Evolutionary conservation across 2,329 filamentous ascomycete genomes (phyloP), one percentile per base, ranked within the genome.

Genomic region (Tolypocladium sp.): DNA sequence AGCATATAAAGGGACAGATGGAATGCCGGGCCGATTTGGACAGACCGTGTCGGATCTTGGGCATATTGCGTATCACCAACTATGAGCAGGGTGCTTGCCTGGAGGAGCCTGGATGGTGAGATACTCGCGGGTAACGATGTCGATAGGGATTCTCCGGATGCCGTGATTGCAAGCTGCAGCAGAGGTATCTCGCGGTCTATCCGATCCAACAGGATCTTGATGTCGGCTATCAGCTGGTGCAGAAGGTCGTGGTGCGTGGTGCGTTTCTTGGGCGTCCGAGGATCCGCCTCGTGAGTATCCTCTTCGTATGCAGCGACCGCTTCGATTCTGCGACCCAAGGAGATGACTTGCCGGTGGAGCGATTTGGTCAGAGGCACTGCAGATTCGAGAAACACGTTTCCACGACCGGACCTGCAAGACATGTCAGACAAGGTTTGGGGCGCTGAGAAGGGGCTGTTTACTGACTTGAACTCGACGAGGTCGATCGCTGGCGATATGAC

Each of bases 141-240:
- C 0, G 90, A 91, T 37, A 97, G 79, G 60, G 85, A 95, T 59
- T 93, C 92, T 0, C 94, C 94, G 1, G 93, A 97, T 1, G 92
- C 93, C 2, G 91, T 94, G 64, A 99, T 96, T 58, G 94, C 94
- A 35, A 99, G 80, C 66, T 94, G 96, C 70, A 99, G 88, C 4
- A 96, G 79, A 0, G 93, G 93, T 13, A 97, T 91, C 15, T 93
- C 90, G 71, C 94, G 88, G 71, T 97, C 93, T 62, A 99, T 96
- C 10, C 88, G 85, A 13, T 78, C 76, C 2, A 97, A 80, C 3
- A 99, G 76, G 15, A 77, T 79, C 68, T 87, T 90, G 68, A 96
- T 93, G 53, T 92, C 89, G 13, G 76, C 70, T 57, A 93, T 84
- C 63, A 97, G 89, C 44, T 77, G 74, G 57, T 83, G 80, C 27